Conservation (phyloP, 2,329 filamentous ascomycete genomes). For the Aspergillus ochraceus region DNA sequence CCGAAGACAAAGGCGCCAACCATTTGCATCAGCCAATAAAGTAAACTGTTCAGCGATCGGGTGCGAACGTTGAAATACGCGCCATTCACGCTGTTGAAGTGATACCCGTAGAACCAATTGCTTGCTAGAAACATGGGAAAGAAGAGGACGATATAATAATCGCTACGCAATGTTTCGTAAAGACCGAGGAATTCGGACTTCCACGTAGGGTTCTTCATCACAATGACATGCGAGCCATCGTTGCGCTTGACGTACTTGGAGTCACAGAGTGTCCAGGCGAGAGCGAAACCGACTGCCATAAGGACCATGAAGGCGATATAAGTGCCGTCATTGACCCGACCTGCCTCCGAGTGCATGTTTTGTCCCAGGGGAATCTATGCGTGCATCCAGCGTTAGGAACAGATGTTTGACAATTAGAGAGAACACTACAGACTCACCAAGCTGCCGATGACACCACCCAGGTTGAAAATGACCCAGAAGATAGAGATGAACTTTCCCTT, state of each 20-base stretch:
- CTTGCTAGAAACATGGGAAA: constrained; percentile 82
- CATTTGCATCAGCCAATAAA: constrained; percentile 82
- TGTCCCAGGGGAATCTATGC: constrained; percentile 46
- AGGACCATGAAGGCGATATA: constrained; percentile 87
- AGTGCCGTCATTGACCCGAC: constrained; percentile 65
- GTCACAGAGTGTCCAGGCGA: constrained; percentile 70
- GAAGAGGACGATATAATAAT: constrained; percentile 71
- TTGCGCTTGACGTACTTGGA: constrained; percentile 70
- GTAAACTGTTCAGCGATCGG: constrained; percentile 70
- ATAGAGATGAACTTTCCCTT: constrained; percentile 88
- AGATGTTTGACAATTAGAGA: background rate
- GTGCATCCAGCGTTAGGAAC: background rate
- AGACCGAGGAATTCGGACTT: constrained; percentile 75
- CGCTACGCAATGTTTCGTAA: constrained; percentile 67
- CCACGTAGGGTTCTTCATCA: constrained; percentile 91
- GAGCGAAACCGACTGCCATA: constrained; percentile 68
- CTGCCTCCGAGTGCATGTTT: constrained; percentile 44
- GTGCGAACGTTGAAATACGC: constrained; percentile 73
- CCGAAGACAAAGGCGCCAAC: constrained; percentile 73
- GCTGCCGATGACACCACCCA: constrained; percentile 84
- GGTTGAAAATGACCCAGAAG: constrained; percentile 96
- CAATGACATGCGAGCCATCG: constrained; percentile 76
- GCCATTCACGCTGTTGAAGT: constrained; percentile 72
- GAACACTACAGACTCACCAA: constrained; percentile 49
- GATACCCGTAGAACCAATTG: constrained; percentile 80